phyloP scores from a whole-genome alignment of 805 yeast genomes.

The Monosporozyma aerobia region DNA sequence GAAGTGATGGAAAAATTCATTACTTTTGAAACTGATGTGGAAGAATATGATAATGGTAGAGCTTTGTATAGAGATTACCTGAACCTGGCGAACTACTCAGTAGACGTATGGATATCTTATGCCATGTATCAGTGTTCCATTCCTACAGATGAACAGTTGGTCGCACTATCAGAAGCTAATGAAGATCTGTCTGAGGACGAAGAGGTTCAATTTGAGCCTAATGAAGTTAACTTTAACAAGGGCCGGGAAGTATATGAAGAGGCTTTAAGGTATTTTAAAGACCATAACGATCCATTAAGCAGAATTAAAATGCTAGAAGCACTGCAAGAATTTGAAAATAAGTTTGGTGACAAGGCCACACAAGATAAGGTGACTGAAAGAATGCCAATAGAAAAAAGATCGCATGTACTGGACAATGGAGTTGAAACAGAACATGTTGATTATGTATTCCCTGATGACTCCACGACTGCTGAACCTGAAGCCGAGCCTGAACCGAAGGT shows the following conservation, averaged over 20 bases:
- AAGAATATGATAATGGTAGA: conserved; percentile 49
- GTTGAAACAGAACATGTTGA: conserved; percentile 47
- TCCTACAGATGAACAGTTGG: conserved; percentile 39
- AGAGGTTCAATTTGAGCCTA: conserved; percentile 42
- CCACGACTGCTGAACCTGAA: conserved; percentile 43
- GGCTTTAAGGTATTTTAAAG: conserved; percentile 41
- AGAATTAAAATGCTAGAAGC: conserved; percentile 51
- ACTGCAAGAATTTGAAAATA: conserved; percentile 52
- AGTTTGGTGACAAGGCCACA: conserved; percentile 44
- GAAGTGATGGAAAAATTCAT: conserved; percentile 36
- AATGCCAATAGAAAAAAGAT: conserved; percentile 45
- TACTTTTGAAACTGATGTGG: conserved; percentile 53
- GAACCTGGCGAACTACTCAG: conserved; percentile 24
- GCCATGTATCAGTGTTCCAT: conserved; percentile 66
- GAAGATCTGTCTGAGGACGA: conserved; percentile 22
- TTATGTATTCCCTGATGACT: conserved; percentile 60
- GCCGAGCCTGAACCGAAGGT: conserved; percentile 10
- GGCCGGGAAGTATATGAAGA: conserved; percentile 49
- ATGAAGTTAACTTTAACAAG: conserved; percentile 40
- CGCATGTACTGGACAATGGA: conserved; percentile 29
- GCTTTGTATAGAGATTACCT: conserved; percentile 37
- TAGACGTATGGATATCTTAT: conserved; percentile 49
- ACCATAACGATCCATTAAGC: conserved; percentile 30
- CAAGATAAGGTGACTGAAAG: conserved; percentile 33
- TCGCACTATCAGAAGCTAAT: conserved; percentile 11